These are phyloP conservation scores for Lojkania enalia DNA, from an alignment of 2,329 filamentous ascomycete genomes.

Conservation along the genomic window DNA sequence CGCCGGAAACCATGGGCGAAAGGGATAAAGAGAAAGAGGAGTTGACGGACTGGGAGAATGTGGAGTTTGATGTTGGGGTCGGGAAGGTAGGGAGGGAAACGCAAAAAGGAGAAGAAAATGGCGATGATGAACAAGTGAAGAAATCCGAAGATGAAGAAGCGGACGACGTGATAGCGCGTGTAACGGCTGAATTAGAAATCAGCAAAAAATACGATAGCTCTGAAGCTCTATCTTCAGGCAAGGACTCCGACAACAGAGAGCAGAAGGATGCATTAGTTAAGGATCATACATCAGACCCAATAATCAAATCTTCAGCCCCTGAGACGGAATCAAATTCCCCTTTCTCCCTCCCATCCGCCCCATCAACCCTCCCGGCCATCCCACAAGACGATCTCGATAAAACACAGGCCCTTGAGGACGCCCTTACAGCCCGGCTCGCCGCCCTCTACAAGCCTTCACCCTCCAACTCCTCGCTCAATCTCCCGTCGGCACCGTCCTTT, in stretches of 20 bases:
- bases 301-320: background rate
- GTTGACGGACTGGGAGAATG: slow-evolving; percentile 36
- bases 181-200: slow-evolving; percentile 52
- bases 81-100: slow-evolving; percentile 19
- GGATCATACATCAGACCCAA: background rate
- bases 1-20: slow-evolving; percentile 4
- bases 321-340: background rate
- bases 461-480: slow-evolving; percentile 28
- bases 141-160: slow-evolving; percentile 45
- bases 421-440: slow-evolving; percentile 51
- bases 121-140: slow-evolving; percentile 22
- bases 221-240: slow-evolving; percentile 10
- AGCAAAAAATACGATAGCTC: slow-evolving; percentile 42
- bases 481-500: slow-evolving; percentile 54
- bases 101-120: slow-evolving; percentile 5
- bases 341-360: slow-evolving; percentile 50
- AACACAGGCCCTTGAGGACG: slow-evolving; percentile 46
- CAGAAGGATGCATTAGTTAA: slow-evolving; percentile 17
- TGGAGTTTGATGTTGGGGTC: slow-evolving; percentile 35
- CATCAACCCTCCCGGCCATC: slow-evolving; percentile 34
- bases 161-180: slow-evolving; percentile 51
- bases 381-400: slow-evolving; percentile 26
- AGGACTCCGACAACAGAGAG: slow-evolving; percentile 1
- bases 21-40: slow-evolving; percentile 19
- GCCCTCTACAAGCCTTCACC: slow-evolving; percentile 48